phyloP scores from a whole-genome alignment of 164 flowering plant species.

The Cinnamomum micranthum region DNA sequence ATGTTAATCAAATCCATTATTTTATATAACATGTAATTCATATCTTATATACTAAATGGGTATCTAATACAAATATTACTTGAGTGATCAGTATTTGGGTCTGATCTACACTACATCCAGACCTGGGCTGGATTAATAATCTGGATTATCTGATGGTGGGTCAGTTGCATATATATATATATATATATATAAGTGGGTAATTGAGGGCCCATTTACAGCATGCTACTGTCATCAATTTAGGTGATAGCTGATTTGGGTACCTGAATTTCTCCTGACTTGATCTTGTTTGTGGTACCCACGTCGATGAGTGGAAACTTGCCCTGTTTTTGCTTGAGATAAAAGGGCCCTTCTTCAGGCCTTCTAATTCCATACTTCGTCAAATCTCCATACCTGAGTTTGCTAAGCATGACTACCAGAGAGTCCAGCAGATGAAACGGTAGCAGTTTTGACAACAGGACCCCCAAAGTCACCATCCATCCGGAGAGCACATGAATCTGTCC shows the following conservation, averaged over 20 bases:
- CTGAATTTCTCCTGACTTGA: conserved; percentile 26
- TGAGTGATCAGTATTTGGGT: no score
- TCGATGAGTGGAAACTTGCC: conserved; percentile 40
- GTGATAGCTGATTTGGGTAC: conserved; percentile 11
- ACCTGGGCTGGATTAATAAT: neutral
- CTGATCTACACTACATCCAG: neutral
- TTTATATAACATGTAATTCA: no score
- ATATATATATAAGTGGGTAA: neutral
- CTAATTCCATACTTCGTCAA: conserved; percentile 24
- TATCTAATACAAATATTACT: no score
- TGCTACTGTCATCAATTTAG: neutral
- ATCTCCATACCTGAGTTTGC: conserved; percentile 24
- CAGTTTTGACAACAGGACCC: conserved; percentile 25
- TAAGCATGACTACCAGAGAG: neutral
- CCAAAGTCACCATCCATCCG: conserved; percentile 19
- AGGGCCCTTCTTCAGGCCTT: conserved; percentile 34
- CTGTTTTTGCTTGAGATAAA: conserved; percentile 18
- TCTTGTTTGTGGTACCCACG: conserved; percentile 35
- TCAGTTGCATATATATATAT: neutral
- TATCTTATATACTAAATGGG: neutral
- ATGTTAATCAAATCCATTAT: no score
- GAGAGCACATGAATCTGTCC: neutral
- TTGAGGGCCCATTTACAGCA: no score
- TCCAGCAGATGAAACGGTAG: conserved; percentile 32
- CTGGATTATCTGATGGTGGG: neutral